These are phyloP conservation scores for Sindora glabra DNA, from an alignment of 306 rosid species.

Conservation along the genomic window DNA sequence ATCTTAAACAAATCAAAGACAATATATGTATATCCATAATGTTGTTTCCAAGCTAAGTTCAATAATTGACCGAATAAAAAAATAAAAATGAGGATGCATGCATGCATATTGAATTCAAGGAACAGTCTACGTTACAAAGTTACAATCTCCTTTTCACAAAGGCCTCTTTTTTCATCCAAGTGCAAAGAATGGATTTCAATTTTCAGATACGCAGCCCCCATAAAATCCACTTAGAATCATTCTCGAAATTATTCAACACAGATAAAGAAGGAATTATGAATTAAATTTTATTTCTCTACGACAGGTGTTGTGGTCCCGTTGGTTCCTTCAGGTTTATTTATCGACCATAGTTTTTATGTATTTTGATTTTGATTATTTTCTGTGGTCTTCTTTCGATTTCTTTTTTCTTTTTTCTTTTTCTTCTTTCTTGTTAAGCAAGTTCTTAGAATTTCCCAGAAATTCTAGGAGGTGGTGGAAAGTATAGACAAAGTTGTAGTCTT, in stretches of 20 bases:
- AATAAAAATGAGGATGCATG: conserved; percentile 11
- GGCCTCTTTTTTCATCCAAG: conserved; percentile 26
- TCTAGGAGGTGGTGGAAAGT: neutral
- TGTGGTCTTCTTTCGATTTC: neutral
- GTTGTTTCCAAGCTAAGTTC: neutral
- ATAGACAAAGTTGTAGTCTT: conserved; percentile 27
- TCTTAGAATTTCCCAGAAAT: conserved; percentile 26
- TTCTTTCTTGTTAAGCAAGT: conserved; percentile 24
- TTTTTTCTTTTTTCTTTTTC: conserved; percentile 9
- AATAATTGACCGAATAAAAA: conserved; percentile 15
- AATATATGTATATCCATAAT: neutral
- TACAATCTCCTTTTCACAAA: conserved; percentile 14
- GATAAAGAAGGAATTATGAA: neutral
- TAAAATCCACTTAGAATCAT: conserved; percentile 31
- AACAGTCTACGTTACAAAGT: conserved; percentile 1
- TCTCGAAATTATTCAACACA: neutral
- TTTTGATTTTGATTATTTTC: neutral
- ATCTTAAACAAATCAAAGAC: neutral
- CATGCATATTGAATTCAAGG: neutral
- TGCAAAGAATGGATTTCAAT: conserved; percentile 31
- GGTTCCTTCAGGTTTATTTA: neutral
- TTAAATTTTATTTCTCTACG: no score
- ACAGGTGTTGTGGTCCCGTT: neutral
- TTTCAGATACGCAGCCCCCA: conserved; percentile 53
- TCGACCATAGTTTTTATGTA: neutral